Base-by-base conservation (phyloP, 192 early-diverging fungal species). In the Coemansia sp. region DNA sequence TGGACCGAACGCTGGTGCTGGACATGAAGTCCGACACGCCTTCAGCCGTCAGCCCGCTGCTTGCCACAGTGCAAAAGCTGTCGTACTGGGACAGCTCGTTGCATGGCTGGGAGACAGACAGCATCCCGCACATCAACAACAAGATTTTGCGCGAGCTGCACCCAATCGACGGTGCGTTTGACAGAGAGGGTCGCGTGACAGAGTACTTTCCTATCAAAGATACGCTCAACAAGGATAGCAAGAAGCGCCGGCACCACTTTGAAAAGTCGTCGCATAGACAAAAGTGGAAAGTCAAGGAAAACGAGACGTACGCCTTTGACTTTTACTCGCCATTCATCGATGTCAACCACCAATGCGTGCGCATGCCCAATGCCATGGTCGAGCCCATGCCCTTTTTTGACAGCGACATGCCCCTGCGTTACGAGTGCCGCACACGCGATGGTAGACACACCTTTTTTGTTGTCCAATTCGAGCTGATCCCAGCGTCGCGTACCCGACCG, bases 291-390 rank as follows among this genome's bases (percentile, higher is more conserved):
- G 12, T 81, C 61, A 65, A 72, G 60, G 57, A 73, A 56, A 61
- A 46, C n/a, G 73, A 81, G 59, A 61, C 68, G 56, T 81, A 81
- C 30, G 79, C 79, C 7, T 69, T 71, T 45, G 79, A 81, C 53
- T 81, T 81, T 59, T 81, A 75, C 73, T 81, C 79, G 63, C 79
- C 79, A 13, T 81, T 81, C 55, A 71, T 81, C 39, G 79, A 81
- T 45, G 73, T 81, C 63, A 81, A 81, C 67, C 72, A 81, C 79
- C 79, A 81, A 67, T 81, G 79, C 73, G 73, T 81, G 51, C 72
- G 79, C 58, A 81, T 81, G 79, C 79, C 79, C 40, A 81, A 81
- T 34, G 61, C 79, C 16, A 70, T 81, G 0, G 79, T 81, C 34
- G 79, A 81, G 70, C 79, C 79, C 34, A 81, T 81, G 79, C 79